phyloP scores from a whole-genome alignment of 78 protist genomes.

The Protostelium mycophagum region DNA sequence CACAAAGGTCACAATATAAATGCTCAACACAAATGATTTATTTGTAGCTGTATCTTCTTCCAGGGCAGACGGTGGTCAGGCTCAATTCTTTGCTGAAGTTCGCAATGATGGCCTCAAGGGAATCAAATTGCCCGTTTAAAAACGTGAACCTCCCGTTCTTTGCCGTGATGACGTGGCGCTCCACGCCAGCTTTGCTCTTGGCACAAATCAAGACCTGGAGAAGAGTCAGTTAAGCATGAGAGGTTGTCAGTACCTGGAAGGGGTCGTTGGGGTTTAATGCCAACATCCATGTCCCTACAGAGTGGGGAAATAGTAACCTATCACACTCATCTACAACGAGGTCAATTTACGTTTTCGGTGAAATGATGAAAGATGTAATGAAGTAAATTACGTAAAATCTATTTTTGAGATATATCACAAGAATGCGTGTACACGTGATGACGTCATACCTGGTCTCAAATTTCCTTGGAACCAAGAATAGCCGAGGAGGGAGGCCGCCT shows the following conservation, averaged over 20 bases:
- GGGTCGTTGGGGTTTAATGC: neutral
- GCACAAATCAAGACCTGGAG: neutral
- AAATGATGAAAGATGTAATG: no score
- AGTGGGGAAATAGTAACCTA: neutral
- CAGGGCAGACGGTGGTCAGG: neutral
- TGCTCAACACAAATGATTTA: no score
- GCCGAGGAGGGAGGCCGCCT: neutral
- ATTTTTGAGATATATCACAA: no score
- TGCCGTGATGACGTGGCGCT: neutral
- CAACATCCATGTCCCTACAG: neutral
- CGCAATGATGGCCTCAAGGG: neutral
- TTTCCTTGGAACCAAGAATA: neutral
- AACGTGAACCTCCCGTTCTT: neutral
- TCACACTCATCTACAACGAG: neutral
- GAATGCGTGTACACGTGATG: neutral
- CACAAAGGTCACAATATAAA: no score
- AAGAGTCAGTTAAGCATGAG: neutral
- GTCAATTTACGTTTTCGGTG: neutral
- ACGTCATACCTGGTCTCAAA: neutral
- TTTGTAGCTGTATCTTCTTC: no score
- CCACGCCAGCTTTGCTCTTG: neutral
- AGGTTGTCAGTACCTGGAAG: neutral
- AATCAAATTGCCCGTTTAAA: neutral
- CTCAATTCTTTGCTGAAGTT: neutral
- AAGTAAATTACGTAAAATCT: no score